phyloP scores from a whole-genome alignment of 176 grass and related monocot genomes.

The sorghum (Sorghum bicolor) region DNA sequence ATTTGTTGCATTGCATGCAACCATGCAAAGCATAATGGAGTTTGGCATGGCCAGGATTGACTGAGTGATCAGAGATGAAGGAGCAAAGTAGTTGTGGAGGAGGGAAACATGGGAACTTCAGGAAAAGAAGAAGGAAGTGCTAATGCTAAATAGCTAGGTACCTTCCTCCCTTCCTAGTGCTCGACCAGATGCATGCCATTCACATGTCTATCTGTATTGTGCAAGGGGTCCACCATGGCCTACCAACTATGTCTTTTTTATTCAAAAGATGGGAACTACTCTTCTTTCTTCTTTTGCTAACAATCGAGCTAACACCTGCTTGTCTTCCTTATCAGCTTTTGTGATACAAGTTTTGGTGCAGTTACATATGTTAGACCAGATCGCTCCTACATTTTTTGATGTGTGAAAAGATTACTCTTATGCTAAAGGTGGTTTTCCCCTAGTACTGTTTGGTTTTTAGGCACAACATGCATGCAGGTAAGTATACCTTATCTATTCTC shows the following conservation, averaged over 20 bases:
- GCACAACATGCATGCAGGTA: no score
- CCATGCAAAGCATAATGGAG: not conserved
- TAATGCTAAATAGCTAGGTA: no score
- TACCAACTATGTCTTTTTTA: not conserved
- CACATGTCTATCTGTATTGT: not conserved
- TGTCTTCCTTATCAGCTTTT: not conserved
- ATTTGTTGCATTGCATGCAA: not conserved
- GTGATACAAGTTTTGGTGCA: not conserved
- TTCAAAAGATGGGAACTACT: not conserved
- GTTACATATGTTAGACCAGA: not conserved
- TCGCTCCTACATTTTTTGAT: not conserved
- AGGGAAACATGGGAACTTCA: constrained; percentile 51
- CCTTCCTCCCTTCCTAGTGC: no score
- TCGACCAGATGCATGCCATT: not conserved
- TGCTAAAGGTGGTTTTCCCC: not conserved
- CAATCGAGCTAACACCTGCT: not conserved
- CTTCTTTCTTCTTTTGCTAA: not conserved
- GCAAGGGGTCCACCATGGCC: not conserved
- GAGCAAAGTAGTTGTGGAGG: constrained; percentile 42
- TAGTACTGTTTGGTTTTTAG: no score
- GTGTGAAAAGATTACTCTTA: not conserved
- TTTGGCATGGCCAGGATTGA: not conserved
- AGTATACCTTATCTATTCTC: no score
- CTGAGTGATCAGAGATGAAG: not conserved
- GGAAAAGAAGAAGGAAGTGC: constrained; percentile 23